Percentiles rank a stretch among this genome's conserved stretches.
phyloP scores from a whole-genome alignment of 2,329 filamentous ascomycete genomes.

The Didymella keratinophila region DNA sequence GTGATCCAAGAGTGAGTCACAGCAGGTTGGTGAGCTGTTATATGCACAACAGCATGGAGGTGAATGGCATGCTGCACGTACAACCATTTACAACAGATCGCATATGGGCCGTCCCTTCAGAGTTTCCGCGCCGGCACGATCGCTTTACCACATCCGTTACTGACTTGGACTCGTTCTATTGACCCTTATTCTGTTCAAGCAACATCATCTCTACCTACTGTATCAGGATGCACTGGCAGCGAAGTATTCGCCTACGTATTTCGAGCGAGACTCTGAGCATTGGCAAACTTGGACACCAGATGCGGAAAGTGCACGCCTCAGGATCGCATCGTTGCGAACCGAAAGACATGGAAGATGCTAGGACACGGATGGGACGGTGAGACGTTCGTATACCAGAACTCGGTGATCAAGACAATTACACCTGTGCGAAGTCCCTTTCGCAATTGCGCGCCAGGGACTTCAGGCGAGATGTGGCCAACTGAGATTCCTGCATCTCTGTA shows the following conservation, averaged over 20 bases:
- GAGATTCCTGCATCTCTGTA: constrained; percentile 39
- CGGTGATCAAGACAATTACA: constrained; percentile 40
- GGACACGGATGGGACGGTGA: constrained; percentile 39
- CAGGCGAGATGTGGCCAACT: constrained; percentile 31
- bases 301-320: constrained; percentile 23
- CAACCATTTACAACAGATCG: not conserved
- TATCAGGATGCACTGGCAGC: constrained; percentile 30
- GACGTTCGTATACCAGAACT: constrained; percentile 31
- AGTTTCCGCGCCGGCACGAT: constrained; percentile 6
- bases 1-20: not conserved
- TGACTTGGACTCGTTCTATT: constrained; percentile 26
- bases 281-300: constrained; percentile 9
- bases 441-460: constrained; percentile 31
- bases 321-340: constrained; percentile 31
- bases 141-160: constrained; percentile 16
- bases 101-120: constrained; percentile 8
- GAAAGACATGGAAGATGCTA: constrained; percentile 29
- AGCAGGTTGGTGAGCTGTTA: not conserved
- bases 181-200: constrained; percentile 27
- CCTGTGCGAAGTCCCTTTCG: constrained; percentile 36
- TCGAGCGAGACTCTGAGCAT: constrained; percentile 8
- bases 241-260: constrained; percentile 34
- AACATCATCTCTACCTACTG: constrained; percentile 29
- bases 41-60: not conserved
- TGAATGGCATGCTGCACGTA: not conserved